These are phyloP conservation scores for Boeremia exigua DNA, from an alignment of 2,329 filamentous ascomycete genomes.

Conservation along the genomic window DNA sequence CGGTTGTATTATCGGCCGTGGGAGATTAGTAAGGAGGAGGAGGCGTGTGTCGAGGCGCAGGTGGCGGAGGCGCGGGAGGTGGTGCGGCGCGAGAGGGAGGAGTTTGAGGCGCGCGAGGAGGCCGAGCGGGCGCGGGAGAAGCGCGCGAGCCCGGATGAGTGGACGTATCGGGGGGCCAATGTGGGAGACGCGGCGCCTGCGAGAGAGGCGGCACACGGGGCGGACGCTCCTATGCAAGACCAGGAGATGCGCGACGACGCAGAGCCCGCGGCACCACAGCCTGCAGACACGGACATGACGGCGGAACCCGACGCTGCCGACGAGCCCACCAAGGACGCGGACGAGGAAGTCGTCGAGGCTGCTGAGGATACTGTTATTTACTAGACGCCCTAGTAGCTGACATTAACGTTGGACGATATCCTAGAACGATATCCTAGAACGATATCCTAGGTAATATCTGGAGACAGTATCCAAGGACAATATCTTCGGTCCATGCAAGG, in stretches of 20 bases:
- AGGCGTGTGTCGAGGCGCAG: constrained; percentile 74
- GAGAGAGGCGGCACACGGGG: not conserved
- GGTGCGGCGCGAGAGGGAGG: constrained; percentile 69
- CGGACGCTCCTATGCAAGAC: not conserved
- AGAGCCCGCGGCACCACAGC: no score
- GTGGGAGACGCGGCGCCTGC: constrained; percentile 31
- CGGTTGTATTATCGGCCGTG: constrained; percentile 84
- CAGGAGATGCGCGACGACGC: no score
- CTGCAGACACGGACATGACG: no score
- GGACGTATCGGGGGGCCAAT: constrained; percentile 24
- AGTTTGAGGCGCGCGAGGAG: constrained; percentile 60
- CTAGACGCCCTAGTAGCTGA: constrained; percentile 60
- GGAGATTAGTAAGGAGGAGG: constrained; percentile 72
- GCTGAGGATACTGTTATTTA: constrained; percentile 94
- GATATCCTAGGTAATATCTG: no score
- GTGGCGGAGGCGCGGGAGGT: constrained; percentile 67
- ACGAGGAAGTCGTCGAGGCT: constrained; percentile 76
- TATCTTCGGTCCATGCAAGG: no score
- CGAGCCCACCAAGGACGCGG: constrained; percentile 53
- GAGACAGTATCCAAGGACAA: no score
- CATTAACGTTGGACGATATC: no score
- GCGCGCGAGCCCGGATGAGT: constrained; percentile 16
- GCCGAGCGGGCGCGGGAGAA: constrained; percentile 15
- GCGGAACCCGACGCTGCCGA: constrained; percentile 37
- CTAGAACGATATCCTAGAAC: no score